Base-by-base conservation (phyloP, 306 rosid genomes). In the Senna tora region DNA sequence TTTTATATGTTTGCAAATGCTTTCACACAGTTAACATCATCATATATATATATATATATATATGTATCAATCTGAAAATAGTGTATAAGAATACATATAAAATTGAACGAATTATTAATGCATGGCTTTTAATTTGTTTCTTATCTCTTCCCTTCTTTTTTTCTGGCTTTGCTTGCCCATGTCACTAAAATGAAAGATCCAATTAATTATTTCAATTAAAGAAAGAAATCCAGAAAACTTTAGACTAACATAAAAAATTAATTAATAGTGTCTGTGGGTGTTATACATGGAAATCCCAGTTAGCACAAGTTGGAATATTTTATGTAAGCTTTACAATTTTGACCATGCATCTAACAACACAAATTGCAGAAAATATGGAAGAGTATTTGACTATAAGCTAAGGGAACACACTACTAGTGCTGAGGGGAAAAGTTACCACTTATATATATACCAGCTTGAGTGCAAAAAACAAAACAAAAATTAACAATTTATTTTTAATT, bases 281-380 rank as follows among this genome's bases (percentile, higher is more conserved):
- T 11, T 33, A 51, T 19, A 50, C 58, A 20, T 36, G 11, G 6
- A 34, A 38, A 19, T 39, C 49, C n/a, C 13, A 36, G 20, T 45
- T 15, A 9, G 45, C 4, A 32, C 38, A 58, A 45, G 51, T 51
- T 16, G 25, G 13, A 36, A 34, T 72, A 62, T 62, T 45, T 33
- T 36, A 55, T 64, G 30, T 49, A 20, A 66, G 60, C 76, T 75
- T 67, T 57, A 41, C 74, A 52, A 53, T 56, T 66, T 65, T 81
- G 65, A 69, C 78, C 84, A 67, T n/a, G n/a, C n/a, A n/a, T n/a
- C n/a, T n/a, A n/a, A n/a, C 7, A 54, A 42, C 39, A 55, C 28
- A 32, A 50, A 30, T 36, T 25, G 30, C 30, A 1, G 30, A 25
- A 25, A 25, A 25, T 25, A 25, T 25, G 30, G 30, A 25, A 25